Conservation (phyloP, 108 stramenopile genomes). For the Phaeodactylum tricornutum region DNA sequence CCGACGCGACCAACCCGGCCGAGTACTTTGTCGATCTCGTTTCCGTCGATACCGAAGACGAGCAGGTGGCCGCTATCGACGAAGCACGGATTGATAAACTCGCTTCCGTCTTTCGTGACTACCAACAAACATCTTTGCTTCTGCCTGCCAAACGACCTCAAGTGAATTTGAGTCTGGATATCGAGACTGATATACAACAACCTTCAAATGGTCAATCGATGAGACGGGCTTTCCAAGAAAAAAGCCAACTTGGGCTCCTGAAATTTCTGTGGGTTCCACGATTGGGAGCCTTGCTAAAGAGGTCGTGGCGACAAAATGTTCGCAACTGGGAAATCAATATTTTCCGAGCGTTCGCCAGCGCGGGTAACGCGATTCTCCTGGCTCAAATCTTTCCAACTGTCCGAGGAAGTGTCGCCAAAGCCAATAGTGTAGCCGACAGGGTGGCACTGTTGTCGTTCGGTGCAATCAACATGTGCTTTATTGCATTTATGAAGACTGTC, state of each 20-base stretch:
- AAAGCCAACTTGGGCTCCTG: background rate
- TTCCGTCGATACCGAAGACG: constrained; percentile 56
- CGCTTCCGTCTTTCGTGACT: constrained; percentile 19
- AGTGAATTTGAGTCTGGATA: too few relatives aligned
- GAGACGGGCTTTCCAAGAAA: too few relatives aligned
- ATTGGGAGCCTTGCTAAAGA: constrained; percentile 25
- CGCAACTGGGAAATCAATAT: constrained; percentile 42
- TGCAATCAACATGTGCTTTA: constrained; percentile 66
- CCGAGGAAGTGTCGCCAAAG: constrained; percentile 30
- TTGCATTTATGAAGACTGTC: constrained; percentile 75
- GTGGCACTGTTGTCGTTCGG: constrained; percentile 68
- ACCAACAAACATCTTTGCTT: constrained; percentile 1
- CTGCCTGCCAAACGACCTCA: too few relatives aligned
- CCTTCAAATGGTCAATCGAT: too few relatives aligned
- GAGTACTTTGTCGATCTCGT: constrained; percentile 83
- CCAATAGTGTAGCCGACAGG: constrained; percentile 75
- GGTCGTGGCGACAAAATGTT: constrained; percentile 74
- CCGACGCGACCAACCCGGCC: constrained; percentile 66
- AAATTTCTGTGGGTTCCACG: constrained; percentile 6
- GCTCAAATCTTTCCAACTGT: constrained; percentile 53
- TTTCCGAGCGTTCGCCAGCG: constrained; percentile 35
- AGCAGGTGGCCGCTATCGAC: constrained; percentile 29
- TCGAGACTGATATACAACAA: too few relatives aligned
- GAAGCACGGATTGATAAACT: constrained; percentile 35
- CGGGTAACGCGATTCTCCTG: constrained; percentile 54